Conservation (phyloP, 768 basidiomycete genomes). For the Rhizopogon vulgaris region DNA sequence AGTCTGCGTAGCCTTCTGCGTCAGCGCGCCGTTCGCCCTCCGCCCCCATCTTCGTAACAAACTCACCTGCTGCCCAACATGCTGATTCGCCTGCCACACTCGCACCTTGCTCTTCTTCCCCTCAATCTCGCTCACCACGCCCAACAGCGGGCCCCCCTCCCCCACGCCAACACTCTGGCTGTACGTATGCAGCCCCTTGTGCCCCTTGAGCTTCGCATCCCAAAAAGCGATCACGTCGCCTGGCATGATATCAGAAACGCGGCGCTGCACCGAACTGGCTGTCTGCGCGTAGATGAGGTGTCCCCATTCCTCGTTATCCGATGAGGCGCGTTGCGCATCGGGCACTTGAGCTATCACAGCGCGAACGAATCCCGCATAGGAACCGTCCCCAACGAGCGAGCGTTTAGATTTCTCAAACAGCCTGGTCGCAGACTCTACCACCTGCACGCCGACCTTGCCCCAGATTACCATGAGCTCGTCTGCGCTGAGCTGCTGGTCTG, state of each 20-base stretch:
- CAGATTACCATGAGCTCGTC: conserved; percentile 70
- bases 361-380: conserved; percentile 70
- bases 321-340: conserved; percentile 39
- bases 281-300: conserved; percentile 73
- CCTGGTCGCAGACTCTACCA: conserved; percentile 62
- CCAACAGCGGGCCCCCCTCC: conserved; percentile 51
- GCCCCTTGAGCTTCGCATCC: conserved; percentile 74
- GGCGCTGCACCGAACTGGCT: conserved; percentile 58
- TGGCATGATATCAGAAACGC: conserved; percentile 76
- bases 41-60: conserved; percentile 20
- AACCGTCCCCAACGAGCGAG: conserved; percentile 77
- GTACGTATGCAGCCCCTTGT: conserved; percentile 75
- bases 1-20: conserved; percentile 30
- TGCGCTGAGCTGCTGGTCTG: conserved; percentile 36
- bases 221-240: conserved; percentile 76
- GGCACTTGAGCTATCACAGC: conserved; percentile 64
- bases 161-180: conserved; percentile 49
- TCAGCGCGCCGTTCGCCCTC: conserved; percentile 26
- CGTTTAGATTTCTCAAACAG: conserved; percentile 75
- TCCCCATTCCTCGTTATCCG: conserved; percentile 46
- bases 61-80: conserved; percentile 75
- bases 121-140: conserved; percentile 79
- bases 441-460: conserved; percentile 68
- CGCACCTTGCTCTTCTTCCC: conserved; percentile 80
- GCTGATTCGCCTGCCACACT: conserved; percentile 83